Evolutionary conservation across 768 basidiomycete species (phyloP), one percentile per base, ranked within the genome.

Genomic region (Sporobolomyces pararoseus): DNA sequence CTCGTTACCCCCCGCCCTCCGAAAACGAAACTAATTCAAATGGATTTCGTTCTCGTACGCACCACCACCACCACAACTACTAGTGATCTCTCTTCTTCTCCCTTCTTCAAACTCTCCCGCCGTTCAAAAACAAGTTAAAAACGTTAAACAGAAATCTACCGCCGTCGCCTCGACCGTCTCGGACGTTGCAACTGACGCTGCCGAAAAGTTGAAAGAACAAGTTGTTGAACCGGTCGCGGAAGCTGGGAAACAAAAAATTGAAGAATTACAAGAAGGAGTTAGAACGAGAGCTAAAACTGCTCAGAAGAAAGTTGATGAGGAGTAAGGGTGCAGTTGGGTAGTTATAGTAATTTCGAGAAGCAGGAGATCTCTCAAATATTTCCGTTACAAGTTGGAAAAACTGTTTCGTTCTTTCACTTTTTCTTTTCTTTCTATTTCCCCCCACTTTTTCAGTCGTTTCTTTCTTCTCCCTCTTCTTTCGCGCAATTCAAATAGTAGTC

Each of bases 11-110:
- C 84, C 85, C 46, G 82, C 91, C 78, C 1, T n/a, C 10, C 39
- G 39, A 42, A 42, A 87, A 91, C 64, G 82, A 93, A 76, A 84
- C 92, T 79, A 89, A 90, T 42, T 42, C 39, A 17, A 42, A 42
- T 42, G 39, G n/a, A n/a, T n/a, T n/a, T n/a, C n/a, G n/a, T n/a
- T n/a, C n/a, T n/a, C n/a, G n/a, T n/a, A n/a, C n/a, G n/a, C n/a
- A n/a, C n/a, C n/a, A n/a, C n/a, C n/a, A n/a, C n/a, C n/a, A n/a
- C n/a, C n/a, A n/a, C n/a, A n/a, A n/a, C n/a, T n/a, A n/a, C 75
- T 78, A 71, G 76, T 78, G 73, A 27, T 60, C 44, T 62, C 68
- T 4, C 54, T 71, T 61, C n/a, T 71, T 32, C 42, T 62, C 51
- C 60, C 52, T 65, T 44, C 52, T 16, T 59, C 78, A 65, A 65